Base-by-base conservation (phyloP, 345 rosid species). In the Dimocarpus longan region DNA sequence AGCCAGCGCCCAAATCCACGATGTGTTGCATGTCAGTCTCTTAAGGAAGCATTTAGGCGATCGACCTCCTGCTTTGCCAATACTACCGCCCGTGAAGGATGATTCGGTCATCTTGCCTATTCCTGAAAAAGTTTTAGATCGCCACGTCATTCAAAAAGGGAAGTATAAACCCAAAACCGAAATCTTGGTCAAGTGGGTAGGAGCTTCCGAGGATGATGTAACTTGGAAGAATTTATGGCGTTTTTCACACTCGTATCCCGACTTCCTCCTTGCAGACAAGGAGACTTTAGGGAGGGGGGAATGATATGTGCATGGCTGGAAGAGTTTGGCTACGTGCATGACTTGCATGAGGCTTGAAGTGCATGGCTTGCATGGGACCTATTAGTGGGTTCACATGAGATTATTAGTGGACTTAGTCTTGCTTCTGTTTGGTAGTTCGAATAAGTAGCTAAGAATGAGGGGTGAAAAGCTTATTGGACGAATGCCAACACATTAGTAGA, bases 211-310 rank as follows among this genome's bases (percentile, higher is more conserved):
- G 1, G 78, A 39, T 12, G 78, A 75, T 40, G 57, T 70, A 3
- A 37, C 69, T 11, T 75, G 70, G 78, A 59, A 62, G 9, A 18
- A 2, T 8, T 1, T 2, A 6, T 11, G 52, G 22, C 32, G 43
- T 21, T 15, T 62, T 3, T 2, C 10, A 1, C 39, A 18, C 1
- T 8, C 57, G 3, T 64, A 62, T 24, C 78, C 60, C 0, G 12
- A 62, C 22, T 75, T 75, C 0, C 11, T 71, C 74, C 74, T 71
- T 71, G 60, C 0, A 62, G 74, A 44, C 60, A 71, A 71, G 18
- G 71, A 68, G 12, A 50, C 15, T 39, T 40, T 11, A 12, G 11
- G 71, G 71, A 19, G 71, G n/a, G 50, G 6, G 71, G 71, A 10
- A 11, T 59, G 64, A 59, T 59, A 59, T 5, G 21, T 26, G 28